Conservation (phyloP, 768 basidiomycete genomes). For the Tricholoma sp. region DNA sequence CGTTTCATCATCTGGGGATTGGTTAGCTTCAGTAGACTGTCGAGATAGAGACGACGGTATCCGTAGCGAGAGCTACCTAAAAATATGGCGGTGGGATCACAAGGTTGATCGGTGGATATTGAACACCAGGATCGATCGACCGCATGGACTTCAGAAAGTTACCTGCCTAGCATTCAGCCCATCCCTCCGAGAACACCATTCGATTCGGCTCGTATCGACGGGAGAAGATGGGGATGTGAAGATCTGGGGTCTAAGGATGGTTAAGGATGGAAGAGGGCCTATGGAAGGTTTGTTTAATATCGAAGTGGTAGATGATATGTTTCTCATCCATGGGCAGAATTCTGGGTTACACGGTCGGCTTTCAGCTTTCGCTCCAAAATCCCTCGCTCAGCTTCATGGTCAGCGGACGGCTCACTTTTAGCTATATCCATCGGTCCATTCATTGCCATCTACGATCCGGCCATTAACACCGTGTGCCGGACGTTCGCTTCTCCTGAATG, state of each 20-base stretch:
- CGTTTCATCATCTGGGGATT: constrained; percentile 65
- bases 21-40: constrained; percentile 89
- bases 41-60: constrained; percentile 64
- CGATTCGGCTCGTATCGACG: constrained; percentile 59
- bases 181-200: constrained; percentile 19
- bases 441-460: constrained; percentile 71
- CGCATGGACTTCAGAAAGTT: constrained; percentile 67
- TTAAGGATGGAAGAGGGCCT: constrained; percentile 39
- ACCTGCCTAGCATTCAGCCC: constrained; percentile 70
- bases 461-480: constrained; percentile 52
- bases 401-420: constrained; percentile 81
- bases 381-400: constrained; percentile 70
- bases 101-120: constrained; percentile 61
- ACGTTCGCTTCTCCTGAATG: constrained; percentile 57
- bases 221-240: constrained; percentile 75
- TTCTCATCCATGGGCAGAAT: constrained; percentile 36
- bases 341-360: constrained; percentile 78
- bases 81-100: constrained; percentile 85
- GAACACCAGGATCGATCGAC: constrained; percentile 85
- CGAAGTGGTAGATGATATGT: neutral
- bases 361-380: constrained; percentile 62
- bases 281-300: constrained; percentile 43
- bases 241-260: constrained; percentile 64
- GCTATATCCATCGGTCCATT: constrained; percentile 64
- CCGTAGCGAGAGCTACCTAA: constrained; percentile 71